Conservation (phyloP, 805 yeast species). For the Saccharomycopsis sp. region DNA sequence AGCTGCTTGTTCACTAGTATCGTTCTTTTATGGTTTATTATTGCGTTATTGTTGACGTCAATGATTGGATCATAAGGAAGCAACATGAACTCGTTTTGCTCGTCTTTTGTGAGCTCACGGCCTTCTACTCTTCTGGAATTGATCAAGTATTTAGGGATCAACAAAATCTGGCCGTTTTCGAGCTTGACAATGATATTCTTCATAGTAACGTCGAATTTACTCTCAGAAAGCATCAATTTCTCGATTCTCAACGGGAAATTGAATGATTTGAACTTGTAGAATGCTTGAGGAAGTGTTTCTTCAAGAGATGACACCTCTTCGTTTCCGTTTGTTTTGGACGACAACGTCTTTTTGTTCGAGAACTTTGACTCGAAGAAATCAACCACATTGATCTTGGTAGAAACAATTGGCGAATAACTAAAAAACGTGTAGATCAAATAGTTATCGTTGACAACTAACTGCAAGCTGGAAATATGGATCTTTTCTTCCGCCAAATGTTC, state of each 20-base stretch:
- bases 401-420: slow-evolving; percentile 42
- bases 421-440: slow-evolving; percentile 71
- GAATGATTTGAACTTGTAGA: slow-evolving; percentile 49
- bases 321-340: slow-evolving; percentile 9
- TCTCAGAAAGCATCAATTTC: slow-evolving; percentile 45
- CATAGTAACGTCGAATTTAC: slow-evolving; percentile 61
- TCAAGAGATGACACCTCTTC: slow-evolving; percentile 32
- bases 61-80: slow-evolving; percentile 59
- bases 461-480: slow-evolving; percentile 36
- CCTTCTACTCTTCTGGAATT: slow-evolving; percentile 59
- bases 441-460: slow-evolving; percentile 68
- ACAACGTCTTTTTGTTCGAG: slow-evolving; percentile 39
- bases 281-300: slow-evolving; percentile 35
- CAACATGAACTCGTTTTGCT: slow-evolving; percentile 52
- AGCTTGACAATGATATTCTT: slow-evolving; percentile 59
- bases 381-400: slow-evolving; percentile 56
- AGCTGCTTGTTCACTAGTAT: slow-evolving; percentile 26
- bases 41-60: slow-evolving; percentile 39
- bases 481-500: slow-evolving; percentile 37
- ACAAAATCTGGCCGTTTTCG: slow-evolving; percentile 53
- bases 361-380: slow-evolving; percentile 69
- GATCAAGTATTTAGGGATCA: slow-evolving; percentile 53
- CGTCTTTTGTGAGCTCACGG: slow-evolving; percentile 43
- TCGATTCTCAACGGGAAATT: slow-evolving; percentile 54
- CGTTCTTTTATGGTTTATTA: slow-evolving; percentile 46